Base-by-base conservation (phyloP, 2,329 filamentous ascomycete species). In the Colletotrichum somersetense region DNA sequence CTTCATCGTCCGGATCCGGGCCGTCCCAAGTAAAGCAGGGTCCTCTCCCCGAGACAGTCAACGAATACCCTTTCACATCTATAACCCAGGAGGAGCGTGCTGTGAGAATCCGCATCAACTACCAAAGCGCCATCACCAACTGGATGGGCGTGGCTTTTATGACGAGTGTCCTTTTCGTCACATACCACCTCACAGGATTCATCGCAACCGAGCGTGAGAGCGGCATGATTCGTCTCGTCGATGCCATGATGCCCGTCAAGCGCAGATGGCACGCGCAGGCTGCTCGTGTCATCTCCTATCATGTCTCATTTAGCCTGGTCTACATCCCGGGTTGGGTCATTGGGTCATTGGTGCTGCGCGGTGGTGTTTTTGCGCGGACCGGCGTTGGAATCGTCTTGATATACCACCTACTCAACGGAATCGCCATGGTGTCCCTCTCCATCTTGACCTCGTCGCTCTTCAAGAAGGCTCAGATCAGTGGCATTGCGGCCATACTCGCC, bases 231-330 rank as follows among this genome's bases (percentile, higher is more conserved):
- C 93, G 95, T 74, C 85, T 98, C 38, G 90, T 98, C 55, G 95
- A 98, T 81, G 92, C 94, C 66, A 97, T 97, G 94, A 95, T 96
- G 86, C 92, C 93, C 0, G 93, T 93, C 67, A 87, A 87, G 66
- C 87, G 87, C 61, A 85, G 89, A 55, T 97, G 94, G 93, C 87
- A 94, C 77, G 91, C 92, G 12, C 93, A 96, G 81, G 89, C 90
- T 30, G 91, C 92, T 1, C 88, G 95, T n/a, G 86, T 97, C 18
- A 78, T 95, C 11, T 91, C 95, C 0, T 91, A 95, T 73, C 94
- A 97, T 78, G 79, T 96, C 35, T 90, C 94, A 0, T 96, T 97
- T 77, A 91, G 93, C 71, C 80, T 93, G 8, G 86, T 97, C 30
- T 97, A 97, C 77, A 80, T 92, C 1, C 94, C 94, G 0, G 93